Evolutionary conservation across 768 basidiomycete species (phyloP), one percentile per base, ranked within the genome.

Genomic region (Hypholoma fasciculare): DNA sequence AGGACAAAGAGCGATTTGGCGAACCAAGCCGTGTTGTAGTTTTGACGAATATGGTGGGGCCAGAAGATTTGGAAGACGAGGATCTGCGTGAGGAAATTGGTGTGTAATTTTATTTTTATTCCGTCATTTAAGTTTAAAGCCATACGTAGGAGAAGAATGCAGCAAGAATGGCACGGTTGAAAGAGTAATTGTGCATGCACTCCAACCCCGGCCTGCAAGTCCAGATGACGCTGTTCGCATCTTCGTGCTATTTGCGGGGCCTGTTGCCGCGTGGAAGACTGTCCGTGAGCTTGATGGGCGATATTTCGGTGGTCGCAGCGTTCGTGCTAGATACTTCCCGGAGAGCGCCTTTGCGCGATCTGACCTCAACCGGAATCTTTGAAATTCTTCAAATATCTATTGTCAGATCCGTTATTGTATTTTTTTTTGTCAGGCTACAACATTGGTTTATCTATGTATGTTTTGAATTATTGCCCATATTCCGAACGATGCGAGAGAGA

Each of bases 261-360:
- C 92, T 4, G 95, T 83, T 0, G 96, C 94, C 11, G 96, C 96
- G 6, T 98, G 95, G 96, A 93, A 94, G 72, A 95, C 94, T 0
- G 92, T 96, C 2, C 84, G 94, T 49, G 94, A 96, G 70, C 79
- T 98, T 52, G 94, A 98, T 65, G 96, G 94, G 19, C 81, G 96
- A 27, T 96, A 84, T 69, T 98, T 98, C 67, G 95, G 91, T 12
- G 96, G 96, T 9, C 80, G 89, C 62, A 81, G 82, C 14, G 91
- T 96, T 30, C 79, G 89, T 44, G 94, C 94, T 42, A 78, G 89
- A 64, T 96, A 95, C 69, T 96, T 88, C 67, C 77, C 88, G 0
- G 92, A 94, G 67, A 57, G 57, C 23, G 67, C 72, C 44, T 92
- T 89, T 65, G 62, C 65, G 16, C 76, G 71, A 42, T 76, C 76